Evolutionary conservation across 495 filamentous ascomycete genomes (phyloP).

Genomic region (Xylaria scruposa): DNA sequence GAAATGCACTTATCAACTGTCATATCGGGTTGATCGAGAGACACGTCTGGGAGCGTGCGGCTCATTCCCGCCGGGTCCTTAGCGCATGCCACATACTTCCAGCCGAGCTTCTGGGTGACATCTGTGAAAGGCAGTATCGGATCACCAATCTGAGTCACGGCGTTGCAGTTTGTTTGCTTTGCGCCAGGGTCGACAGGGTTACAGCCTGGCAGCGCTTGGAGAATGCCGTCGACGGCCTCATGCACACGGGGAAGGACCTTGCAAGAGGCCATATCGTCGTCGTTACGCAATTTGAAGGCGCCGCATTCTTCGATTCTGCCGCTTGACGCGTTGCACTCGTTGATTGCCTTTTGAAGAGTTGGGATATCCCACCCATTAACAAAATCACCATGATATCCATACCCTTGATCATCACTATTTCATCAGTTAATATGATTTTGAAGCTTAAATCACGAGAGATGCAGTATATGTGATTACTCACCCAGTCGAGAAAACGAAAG

Average conservation of each 20-base stretch:
- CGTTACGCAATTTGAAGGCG: slow-evolving; percentile 42
- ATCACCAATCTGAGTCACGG: slow-evolving; percentile 35
- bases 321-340: slow-evolving; percentile 53
- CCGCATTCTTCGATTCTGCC: slow-evolving; percentile 55
- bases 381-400: slow-evolving; percentile 65
- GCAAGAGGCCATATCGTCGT: slow-evolving; percentile 27
- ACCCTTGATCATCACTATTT: slow-evolving; percentile 48
- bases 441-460: not conserved
- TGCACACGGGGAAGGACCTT: slow-evolving; percentile 25
- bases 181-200: slow-evolving; percentile 52
- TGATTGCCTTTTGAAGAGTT: slow-evolving; percentile 55
- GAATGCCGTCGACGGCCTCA: slow-evolving; percentile 32
- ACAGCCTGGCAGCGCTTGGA: slow-evolving; percentile 53
- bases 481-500: slow-evolving; percentile 61
- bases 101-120: slow-evolving; percentile 43
- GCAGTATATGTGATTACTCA: slow-evolving; percentile 19
- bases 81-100: slow-evolving; percentile 51
- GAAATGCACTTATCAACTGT: slow-evolving; percentile 59
- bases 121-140: slow-evolving; percentile 39
- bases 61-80: not conserved
- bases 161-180: slow-evolving; percentile 26
- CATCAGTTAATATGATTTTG: not conserved
- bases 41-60: slow-evolving; percentile 58
- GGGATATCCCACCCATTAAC: slow-evolving; percentile 70
- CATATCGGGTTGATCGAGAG: slow-evolving; percentile 46